A percentile compares a stretch with the other conserved stretches of the same genome.
phyloP scores from a whole-genome alignment of 805 yeast genomes.

The Starmerella sp. region DNA sequence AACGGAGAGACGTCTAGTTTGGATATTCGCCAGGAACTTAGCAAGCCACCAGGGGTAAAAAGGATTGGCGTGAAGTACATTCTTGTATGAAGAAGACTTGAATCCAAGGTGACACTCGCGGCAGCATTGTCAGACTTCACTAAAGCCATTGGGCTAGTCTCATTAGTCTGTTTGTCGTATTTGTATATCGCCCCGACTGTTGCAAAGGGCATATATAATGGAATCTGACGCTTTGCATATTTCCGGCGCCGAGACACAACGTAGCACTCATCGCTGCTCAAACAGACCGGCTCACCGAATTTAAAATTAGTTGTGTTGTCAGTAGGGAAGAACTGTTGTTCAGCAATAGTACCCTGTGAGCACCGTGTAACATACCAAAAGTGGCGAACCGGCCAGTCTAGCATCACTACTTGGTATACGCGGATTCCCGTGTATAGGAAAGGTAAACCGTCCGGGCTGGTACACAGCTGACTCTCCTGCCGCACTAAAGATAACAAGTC shows the following conservation, averaged over 20 bases:
- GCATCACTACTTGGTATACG: conserved; percentile 39
- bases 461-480: conserved; percentile 13
- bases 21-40: background rate
- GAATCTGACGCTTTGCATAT: conserved; percentile 37
- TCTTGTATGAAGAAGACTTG: conserved; percentile 19
- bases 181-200: conserved; percentile 56
- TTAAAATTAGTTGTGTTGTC: conserved; percentile 15
- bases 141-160: conserved; percentile 40
- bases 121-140: conserved; percentile 46
- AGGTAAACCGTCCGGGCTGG: conserved; percentile 5
- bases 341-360: conserved; percentile 33
- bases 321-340: conserved; percentile 13
- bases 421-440: conserved; percentile 46
- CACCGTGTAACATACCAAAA: conserved; percentile 43
- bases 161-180: conserved; percentile 27
- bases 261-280: conserved; percentile 34
- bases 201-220: conserved; percentile 43
- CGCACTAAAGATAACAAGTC: background rate
- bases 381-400: conserved; percentile 36
- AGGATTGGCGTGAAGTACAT: conserved; percentile 48
- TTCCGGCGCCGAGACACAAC: conserved; percentile 49
- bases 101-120: conserved; percentile 34
- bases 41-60: conserved; percentile 35
- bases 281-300: conserved; percentile 15
- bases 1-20: conserved; percentile 15